Percentiles rank a stretch among this genome's conserved stretches.
Evolutionary conservation across 1,284 basidiomycete genomes (phyloP).

Genomic region (Austroboletus niveus): DNA sequence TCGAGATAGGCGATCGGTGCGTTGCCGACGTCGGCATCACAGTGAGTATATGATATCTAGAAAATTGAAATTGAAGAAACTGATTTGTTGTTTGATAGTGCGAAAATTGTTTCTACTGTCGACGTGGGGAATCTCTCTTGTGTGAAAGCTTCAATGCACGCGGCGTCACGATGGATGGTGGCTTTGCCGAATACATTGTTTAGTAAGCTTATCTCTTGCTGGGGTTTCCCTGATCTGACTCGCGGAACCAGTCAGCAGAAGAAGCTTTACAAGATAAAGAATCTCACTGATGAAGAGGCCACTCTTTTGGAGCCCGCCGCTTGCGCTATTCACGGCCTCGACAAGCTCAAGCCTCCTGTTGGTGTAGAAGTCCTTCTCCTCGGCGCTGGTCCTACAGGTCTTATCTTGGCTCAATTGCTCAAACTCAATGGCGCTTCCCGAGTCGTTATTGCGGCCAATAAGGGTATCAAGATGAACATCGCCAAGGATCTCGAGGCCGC

Average conservation of each 20-base stretch:
- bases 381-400: conserved; percentile 77
- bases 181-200: conserved; percentile 84
- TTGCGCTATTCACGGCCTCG: conserved; percentile 86
- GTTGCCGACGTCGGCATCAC: conserved; percentile 72
- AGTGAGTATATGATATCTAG: conserved; percentile 35
- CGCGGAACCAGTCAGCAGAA: conserved; percentile 45
- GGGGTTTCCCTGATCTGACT: neutral
- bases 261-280: conserved; percentile 83
- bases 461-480: conserved; percentile 83
- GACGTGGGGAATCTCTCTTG: conserved; percentile 67
- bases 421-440: conserved; percentile 79
- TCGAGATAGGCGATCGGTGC: conserved; percentile 72
- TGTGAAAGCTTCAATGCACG: conserved; percentile 80
- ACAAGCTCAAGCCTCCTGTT: conserved; percentile 76
- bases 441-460: conserved; percentile 80
- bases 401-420: conserved; percentile 83
- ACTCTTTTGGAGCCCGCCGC: conserved; percentile 87
- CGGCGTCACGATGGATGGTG: conserved; percentile 76
- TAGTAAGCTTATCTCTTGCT: conserved; percentile 49
- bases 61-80: neutral
- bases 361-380: conserved; percentile 78
- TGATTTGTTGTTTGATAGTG: conserved; percentile 46
- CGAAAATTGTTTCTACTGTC: conserved; percentile 79
- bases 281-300: conserved; percentile 84
- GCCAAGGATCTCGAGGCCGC: conserved; percentile 73